These are phyloP conservation scores for Helotiales sp. DNA, from an alignment of 2,329 filamentous ascomycete species.

Conservation along the genomic window DNA sequence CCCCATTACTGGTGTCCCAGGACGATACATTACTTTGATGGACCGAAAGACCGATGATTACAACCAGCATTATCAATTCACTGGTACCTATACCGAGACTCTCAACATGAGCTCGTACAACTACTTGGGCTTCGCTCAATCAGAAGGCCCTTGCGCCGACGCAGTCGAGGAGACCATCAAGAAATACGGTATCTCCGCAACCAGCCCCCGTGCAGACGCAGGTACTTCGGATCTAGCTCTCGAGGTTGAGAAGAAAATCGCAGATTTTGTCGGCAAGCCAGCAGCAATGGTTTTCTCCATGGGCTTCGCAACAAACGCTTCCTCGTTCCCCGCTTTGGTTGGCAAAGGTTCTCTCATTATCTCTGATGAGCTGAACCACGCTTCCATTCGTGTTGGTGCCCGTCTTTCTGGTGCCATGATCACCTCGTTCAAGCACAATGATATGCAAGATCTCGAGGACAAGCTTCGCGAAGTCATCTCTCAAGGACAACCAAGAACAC, in stretches of 20 bases:
- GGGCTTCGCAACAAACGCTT: conserved; percentile 96
- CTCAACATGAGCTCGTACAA: conserved; percentile 99
- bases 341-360: conserved; percentile 92
- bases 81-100: conserved; percentile 89
- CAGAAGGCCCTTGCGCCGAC: conserved; percentile 93
- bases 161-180: conserved; percentile 82
- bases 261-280: conserved; percentile 90
- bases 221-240: conserved; percentile 85
- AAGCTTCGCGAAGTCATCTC: conserved; percentile 90
- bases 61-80: conserved; percentile 86
- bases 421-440: conserved; percentile 95
- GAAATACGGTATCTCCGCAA: conserved; percentile 81
- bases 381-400: conserved; percentile 93
- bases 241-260: conserved; percentile 88
- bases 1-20: conserved; percentile 89
- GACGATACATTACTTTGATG: conserved; percentile 88
- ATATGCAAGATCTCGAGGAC: conserved; percentile 84
- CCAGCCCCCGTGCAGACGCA: conserved; percentile 78
- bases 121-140: conserved; percentile 97
- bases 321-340: conserved; percentile 87
- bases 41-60: conserved; percentile 90
- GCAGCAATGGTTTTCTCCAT: conserved; percentile 97
- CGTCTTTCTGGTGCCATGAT: conserved; percentile 95
- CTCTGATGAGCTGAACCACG: conserved; percentile 96
- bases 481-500: conserved; percentile 95